A percentile compares a stretch with the other conserved stretches of the same genome.
phyloP scores from a whole-genome alignment of 1,284 basidiomycete species.

The Melampsora abietis-canadensis region DNA sequence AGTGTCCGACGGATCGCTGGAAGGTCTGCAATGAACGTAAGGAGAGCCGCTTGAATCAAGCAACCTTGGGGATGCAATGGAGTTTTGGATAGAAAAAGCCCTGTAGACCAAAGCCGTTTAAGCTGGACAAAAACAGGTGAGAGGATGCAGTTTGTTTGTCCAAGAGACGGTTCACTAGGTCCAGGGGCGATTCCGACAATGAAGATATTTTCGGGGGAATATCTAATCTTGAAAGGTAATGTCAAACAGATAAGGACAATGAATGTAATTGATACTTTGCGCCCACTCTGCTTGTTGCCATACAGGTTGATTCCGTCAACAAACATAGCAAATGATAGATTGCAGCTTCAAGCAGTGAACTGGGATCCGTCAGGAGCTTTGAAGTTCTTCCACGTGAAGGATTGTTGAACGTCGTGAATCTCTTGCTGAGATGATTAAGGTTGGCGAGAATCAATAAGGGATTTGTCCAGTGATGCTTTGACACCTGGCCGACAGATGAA shows the following conservation, averaged over 20 bases:
- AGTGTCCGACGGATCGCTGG: conserved; percentile 33
- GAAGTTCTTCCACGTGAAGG: conserved; percentile 1
- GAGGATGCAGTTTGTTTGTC: conserved; percentile 52
- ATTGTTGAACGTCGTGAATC: conserved; percentile 14
- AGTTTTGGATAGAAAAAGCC: conserved; percentile 45
- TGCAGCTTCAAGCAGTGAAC: neutral
- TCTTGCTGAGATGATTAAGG: neutral
- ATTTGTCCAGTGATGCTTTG: conserved; percentile 8
- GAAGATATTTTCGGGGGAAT: conserved; percentile 44
- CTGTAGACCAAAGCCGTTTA: conserved; percentile 50
- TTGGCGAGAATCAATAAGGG: neutral
- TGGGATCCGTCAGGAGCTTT: neutral
- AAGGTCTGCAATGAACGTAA: conserved; percentile 42
- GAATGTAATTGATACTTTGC: conserved; percentile 14
- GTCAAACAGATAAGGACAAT: conserved; percentile 19
- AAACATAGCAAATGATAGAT: conserved; percentile 19
- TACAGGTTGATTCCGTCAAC: conserved; percentile 37
- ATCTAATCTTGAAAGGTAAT: conserved; percentile 44
- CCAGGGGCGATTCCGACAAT: conserved; percentile 54
- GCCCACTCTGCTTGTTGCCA: conserved; percentile 1
- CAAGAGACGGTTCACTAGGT: conserved; percentile 53
- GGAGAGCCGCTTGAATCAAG: conserved; percentile 1
- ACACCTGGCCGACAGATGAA: conserved; percentile 2
- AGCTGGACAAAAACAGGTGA: conserved; percentile 51
- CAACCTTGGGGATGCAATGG: conserved; percentile 3